These are phyloP conservation scores for Penicillium sp. DNA, from an alignment of 2,329 filamentous ascomycete species.

Conservation along the genomic window DNA sequence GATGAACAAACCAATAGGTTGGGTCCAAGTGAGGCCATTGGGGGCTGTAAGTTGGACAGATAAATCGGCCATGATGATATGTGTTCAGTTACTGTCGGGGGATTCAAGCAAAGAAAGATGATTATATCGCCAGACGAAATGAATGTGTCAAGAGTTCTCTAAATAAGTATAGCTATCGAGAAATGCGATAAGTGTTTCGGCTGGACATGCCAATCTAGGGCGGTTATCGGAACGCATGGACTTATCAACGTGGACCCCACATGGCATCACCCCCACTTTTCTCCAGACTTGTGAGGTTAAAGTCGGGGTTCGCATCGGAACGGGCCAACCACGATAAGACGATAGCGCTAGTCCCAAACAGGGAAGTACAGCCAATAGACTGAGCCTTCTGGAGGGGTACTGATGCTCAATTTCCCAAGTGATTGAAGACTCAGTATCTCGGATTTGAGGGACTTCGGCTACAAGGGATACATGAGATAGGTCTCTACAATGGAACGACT, in stretches of 20 bases:
- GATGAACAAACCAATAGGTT: slow-evolving; percentile 45
- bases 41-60: slow-evolving; percentile 37
- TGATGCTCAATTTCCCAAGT: not conserved
- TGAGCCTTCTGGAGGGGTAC: not conserved
- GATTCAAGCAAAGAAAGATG: slow-evolving; percentile 4
- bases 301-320: not conserved
- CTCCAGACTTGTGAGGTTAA: not conserved
- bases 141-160: slow-evolving; percentile 1
- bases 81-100: not conserved
- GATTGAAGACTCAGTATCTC: not conserved
- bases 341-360: slow-evolving; percentile 13
- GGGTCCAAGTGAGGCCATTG: slow-evolving; percentile 38
- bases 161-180: not conserved
- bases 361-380: slow-evolving; percentile 21
- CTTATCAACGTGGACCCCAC: not conserved
- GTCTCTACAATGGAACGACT: not conserved
- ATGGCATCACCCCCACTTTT: not conserved
- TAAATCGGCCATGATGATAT: slow-evolving; percentile 25
- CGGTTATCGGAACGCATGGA: not conserved
- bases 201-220: slow-evolving; percentile 8
- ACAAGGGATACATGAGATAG: not conserved
- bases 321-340: not conserved
- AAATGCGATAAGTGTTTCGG: slow-evolving; percentile 1
- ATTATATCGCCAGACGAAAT: not conserved
- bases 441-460: no score